phyloP scores from a whole-genome alignment of 345 rosid species.

The Arabis hirsuta region DNA sequence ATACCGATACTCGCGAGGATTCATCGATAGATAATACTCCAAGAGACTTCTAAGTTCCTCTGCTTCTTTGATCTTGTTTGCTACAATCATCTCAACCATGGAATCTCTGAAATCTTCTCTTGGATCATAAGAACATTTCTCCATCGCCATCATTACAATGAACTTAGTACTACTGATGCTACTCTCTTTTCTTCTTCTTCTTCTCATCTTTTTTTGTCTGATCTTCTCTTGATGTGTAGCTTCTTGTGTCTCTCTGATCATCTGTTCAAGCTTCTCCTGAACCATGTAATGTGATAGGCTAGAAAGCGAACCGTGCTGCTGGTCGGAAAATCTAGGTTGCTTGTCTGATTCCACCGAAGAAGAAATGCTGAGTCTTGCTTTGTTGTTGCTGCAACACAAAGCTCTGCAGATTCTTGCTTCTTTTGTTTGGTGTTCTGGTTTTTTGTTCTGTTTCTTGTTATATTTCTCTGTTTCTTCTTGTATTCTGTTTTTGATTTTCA shows the following conservation, averaged over 20 bases:
- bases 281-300: constrained; percentile 87
- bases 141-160: constrained; percentile 86
- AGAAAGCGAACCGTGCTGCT: constrained; percentile 57
- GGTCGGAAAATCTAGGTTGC: constrained; percentile 48
- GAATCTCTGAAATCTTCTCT: constrained; percentile 80
- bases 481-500: constrained; percentile 34
- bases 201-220: constrained; percentile 41
- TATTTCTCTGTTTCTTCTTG: constrained; percentile 8
- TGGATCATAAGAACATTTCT: constrained; percentile 76
- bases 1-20: constrained; percentile 62
- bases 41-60: constrained; percentile 77
- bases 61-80: constrained; percentile 60
- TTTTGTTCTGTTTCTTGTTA: constrained; percentile 23
- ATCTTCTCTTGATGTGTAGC: constrained; percentile 45
- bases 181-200: constrained; percentile 43
- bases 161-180: constrained; percentile 52
- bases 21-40: constrained; percentile 83
- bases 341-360: constrained; percentile 54
- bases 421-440: constrained; percentile 33
- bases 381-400: constrained; percentile 70
- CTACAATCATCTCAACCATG: constrained; percentile 77
- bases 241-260: constrained; percentile 68
- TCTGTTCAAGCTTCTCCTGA: constrained; percentile 81
- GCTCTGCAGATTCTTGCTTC: constrained; percentile 57
- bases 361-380: constrained; percentile 70